Base-by-base conservation (phyloP, 148 eudicot genomes). In the Cornus florida region DNA sequence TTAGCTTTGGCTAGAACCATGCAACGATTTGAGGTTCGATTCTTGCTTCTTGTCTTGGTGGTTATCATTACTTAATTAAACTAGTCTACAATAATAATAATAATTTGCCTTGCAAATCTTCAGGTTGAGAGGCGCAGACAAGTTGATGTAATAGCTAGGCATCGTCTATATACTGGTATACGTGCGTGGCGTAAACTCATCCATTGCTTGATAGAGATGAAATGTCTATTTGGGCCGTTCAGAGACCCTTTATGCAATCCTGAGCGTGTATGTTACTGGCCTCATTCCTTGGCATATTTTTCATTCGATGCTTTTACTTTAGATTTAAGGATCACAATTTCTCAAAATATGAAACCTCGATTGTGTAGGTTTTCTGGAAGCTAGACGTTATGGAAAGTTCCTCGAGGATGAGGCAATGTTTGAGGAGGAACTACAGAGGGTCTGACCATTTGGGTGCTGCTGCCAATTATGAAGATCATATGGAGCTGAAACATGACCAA, bases 131-230 rank as follows among this genome's bases (percentile, higher is more conserved):
- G 98, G 86, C 89, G 97, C 24, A 78, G 89, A 72, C 99, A 94
- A 88, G 94, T 88, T 80, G 93, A 90, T 88, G 78, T 89, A 75
- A 75, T 94, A 62, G 83, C 89, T 48, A 83, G 83, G 66, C 97
- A 94, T 80, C 92, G 90, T 78, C 71, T 86, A 41, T 89, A 80
- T 77, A 88, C 93, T 77, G 99, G 98, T 78, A 87, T 81, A 80
- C 98, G 93, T 77, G 92, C 93, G 50, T 97, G 99, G 99, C 86
- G 99, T 83, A 97, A 94, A 86, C 97, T 97, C 75, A 86, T 97
- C 67, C 97, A 86, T 85, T 91, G 88, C 87, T 82, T 97, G 86
- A 82, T 90, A 56, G 99, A 97, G 87, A 88, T 86, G 80, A 90
- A 90, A 78, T 92, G 98, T 82, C 95, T 97, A 65, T 97, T 92